Base-by-base conservation (phyloP, 345 rosid species). In the Alliaria petiolata region DNA sequence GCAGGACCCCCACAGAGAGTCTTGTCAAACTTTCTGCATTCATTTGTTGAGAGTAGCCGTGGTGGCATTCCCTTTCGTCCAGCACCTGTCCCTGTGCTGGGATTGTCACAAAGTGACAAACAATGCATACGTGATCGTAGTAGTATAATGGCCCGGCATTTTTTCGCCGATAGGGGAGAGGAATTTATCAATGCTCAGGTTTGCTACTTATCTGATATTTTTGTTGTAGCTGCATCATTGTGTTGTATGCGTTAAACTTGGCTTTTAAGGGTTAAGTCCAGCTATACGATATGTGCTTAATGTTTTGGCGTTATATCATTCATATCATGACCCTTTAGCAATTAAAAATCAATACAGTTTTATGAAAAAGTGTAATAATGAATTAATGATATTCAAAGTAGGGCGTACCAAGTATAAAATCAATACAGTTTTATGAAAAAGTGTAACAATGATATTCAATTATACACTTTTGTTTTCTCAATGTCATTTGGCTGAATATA, bases 121-220 rank as follows among this genome's bases (percentile, higher is more conserved):
- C 90, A 85, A 75, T 95, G 99, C 78, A 92, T 95, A 77, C 98
- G 96, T n/a, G 95, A 95, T 69, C 99, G 99, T 55, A 92, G 97
- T 81, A 89, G 91, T 79, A 92, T 95, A 74, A 92, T 95, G 98
- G 97, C 99, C 35, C 85, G 98, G 0, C 99, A 95, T 57, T 82
- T 95, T 77, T 95, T 92, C 64, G 89, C 97, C 1, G 98, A 90
- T 77, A 87, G 82, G 80, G 85, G 81, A 78, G 99, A 95, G 74
- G 93, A 92, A 77, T 95, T 88, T 78, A 88, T 95, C 40, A 85
- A 88, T 80, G 80, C 88, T 50, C 99, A 95, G 98, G 99, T 95
- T 67, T 53, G 42, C 44, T 50, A 33, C 34, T 51, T 43, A 22
- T 42, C 68, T 61, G 25, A 42, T 39, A 26, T 63, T 61, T 25